Base-by-base conservation (phyloP, 805 yeast species). In the Maudiozyma saulgeensis region DNA sequence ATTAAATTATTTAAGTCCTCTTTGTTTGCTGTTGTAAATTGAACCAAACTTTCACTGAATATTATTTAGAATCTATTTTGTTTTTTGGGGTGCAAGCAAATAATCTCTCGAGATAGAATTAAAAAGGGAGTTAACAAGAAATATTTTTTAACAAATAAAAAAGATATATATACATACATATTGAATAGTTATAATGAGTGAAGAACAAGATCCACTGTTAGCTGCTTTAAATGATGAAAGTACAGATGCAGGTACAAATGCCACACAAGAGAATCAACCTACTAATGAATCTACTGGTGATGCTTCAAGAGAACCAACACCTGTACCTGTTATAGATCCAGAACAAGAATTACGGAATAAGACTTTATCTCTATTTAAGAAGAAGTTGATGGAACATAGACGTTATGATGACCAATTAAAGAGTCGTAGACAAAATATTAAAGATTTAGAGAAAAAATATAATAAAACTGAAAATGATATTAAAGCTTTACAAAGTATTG, bases 401-500 rank as follows among this genome's bases (percentile, higher is more conserved):
- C 87, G 88, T 62, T 88, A 95, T 87, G 97, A 91, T 64, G 87
- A 95, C 42, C 81, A 88, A 61, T 75, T 93, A 60, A 91, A 88
- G 67, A 88, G 82, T 41, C 75, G 90, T 53, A 79, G 99, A 56
- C 70, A 86, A 61, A 79, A 83, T 55, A 86, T 93, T 72, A 82
- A 89, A 67, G 95, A 79, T 57, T 70, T 89, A 56, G 96, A 89
- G 55, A 81, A 80, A 59, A 82, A 82, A 53, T 93, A 81, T 68
- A 91, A 85, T 51, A 89, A 88, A 74, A 91, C 99, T 1, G 99
- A 93, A 67, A 87, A 89, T 58, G 99, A 93, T 61, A 93, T 93
- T 67, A 91, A 89, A 70, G 98, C 98, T 16, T 75, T 93, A 56
- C 99, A 93, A 69, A 84, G 95, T 55, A 96, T 93, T 53, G 99